These are phyloP conservation scores for Tetrahymena malaccensis DNA, from an alignment of 73 alveolate species.

Conservation along the genomic window DNA sequence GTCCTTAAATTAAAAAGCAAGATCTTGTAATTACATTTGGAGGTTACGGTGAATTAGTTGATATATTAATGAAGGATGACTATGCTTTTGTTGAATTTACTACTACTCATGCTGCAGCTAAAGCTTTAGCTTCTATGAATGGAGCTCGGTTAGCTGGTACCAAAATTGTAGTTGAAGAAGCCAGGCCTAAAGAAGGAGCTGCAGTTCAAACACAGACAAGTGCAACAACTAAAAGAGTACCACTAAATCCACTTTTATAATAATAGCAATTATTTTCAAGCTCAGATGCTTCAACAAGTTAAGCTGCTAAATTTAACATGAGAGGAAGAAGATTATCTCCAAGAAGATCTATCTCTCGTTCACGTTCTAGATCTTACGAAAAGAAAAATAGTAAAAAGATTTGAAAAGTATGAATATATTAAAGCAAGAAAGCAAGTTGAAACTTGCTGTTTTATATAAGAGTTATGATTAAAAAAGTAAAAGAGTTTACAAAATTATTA, in stretches of 20 bases:
- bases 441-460: background rate
- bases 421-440: background rate
- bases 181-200: background rate
- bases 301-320: background rate
- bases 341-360: background rate
- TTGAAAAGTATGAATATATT: background rate
- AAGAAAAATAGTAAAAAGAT: background rate
- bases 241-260: background rate
- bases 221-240: background rate
- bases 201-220: background rate
- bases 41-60: background rate
- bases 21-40: background rate
- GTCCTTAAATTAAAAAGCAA: background rate
- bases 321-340: background rate
- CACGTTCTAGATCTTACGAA: background rate
- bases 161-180: background rate
- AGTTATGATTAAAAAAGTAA: background rate
- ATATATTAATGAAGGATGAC: background rate
- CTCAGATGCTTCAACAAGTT: background rate
- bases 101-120: background rate
- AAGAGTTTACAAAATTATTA: background rate
- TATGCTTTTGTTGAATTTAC: background rate
- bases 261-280: background rate
- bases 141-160: background rate
- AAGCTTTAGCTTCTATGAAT: background rate